Percentiles rank a stretch among this genome's conserved stretches.
phyloP scores from a whole-genome alignment of 2,329 filamentous ascomycete genomes.

The Leptodontidium sp. region DNA sequence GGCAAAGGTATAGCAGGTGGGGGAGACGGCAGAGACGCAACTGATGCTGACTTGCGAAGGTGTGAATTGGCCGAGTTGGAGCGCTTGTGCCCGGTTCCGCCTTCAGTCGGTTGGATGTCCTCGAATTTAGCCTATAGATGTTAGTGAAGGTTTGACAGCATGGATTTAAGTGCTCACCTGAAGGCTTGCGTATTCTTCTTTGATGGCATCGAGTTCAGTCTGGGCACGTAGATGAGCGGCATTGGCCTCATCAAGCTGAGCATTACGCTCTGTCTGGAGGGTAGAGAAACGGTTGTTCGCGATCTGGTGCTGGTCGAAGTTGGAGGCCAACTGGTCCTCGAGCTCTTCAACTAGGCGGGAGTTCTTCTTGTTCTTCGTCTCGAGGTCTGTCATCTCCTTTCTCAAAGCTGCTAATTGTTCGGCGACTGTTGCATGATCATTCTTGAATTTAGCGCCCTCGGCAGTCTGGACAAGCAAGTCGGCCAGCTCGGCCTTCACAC shows the following conservation, averaged over 20 bases:
- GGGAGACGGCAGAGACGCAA: conserved; percentile 87
- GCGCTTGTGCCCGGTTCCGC: conserved; percentile 53
- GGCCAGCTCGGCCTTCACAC: conserved; percentile 62
- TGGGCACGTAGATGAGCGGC: conserved; percentile 69
- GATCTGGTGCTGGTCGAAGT: conserved; percentile 91
- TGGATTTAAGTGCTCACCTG: conserved; percentile 55
- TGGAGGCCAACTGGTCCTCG: conserved; percentile 93
- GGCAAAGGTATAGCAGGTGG: conserved; percentile 96
- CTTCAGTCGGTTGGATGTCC: conserved; percentile 55
- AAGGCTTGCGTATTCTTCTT: conserved; percentile 76
- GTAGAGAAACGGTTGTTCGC: conserved; percentile 87
- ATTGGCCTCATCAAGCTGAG: conserved; percentile 81
- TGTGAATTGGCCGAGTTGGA: conserved; percentile 59
- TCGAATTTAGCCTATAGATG: conserved; percentile 65
- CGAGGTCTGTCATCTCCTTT: conserved; percentile 69
- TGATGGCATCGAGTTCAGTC: conserved; percentile 71
- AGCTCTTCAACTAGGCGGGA: conserved; percentile 92
- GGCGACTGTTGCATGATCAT: conserved; percentile 56
- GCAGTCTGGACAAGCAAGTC: conserved; percentile 58
- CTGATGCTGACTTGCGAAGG: conserved; percentile 83
- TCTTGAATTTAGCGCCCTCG: conserved; percentile 55
- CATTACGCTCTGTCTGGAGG: conserved; percentile 76
- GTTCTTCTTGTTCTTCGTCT: conserved; percentile 84
- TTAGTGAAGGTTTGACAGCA: conserved; percentile 29
- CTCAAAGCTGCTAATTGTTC: conserved; percentile 69